phyloP scores from a whole-genome alignment of 208 protist species.

The Acanthamoeba polyphaga region DNA sequence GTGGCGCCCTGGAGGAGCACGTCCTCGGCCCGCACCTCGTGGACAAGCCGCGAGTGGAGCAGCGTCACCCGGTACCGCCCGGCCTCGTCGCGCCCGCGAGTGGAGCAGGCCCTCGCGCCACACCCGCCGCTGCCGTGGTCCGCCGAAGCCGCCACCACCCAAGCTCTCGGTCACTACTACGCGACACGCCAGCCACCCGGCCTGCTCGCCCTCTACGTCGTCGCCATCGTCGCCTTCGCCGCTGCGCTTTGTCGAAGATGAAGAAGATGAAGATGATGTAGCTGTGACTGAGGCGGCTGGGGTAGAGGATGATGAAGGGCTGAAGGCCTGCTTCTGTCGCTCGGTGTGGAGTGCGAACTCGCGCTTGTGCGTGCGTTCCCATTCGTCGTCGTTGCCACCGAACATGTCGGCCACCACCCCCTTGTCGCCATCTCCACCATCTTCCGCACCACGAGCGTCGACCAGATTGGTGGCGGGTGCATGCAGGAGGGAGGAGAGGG shows the following conservation, averaged over 20 bases:
- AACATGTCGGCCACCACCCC: neutral
- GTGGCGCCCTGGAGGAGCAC: conserved; percentile 49
- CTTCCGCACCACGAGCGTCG: neutral
- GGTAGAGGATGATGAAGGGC: neutral
- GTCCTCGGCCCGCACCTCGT: conserved; percentile 30
- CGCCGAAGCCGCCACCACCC: neutral
- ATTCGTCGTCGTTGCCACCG: neutral
- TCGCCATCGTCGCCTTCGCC: neutral
- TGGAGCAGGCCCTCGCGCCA: conserved; percentile 27
- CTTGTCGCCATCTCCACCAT: neutral
- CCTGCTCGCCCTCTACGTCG: neutral
- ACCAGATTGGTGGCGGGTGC: neutral
- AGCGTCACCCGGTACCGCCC: conserved; percentile 8
- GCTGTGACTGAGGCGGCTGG: neutral
- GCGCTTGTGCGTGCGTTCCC: conserved; percentile 3
- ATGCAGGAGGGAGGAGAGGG: neutral
- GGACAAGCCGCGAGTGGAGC: neutral
- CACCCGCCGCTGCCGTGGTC: neutral
- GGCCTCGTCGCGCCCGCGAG: neutral
- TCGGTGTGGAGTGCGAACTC: conserved; percentile 5
- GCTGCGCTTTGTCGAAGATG: neutral
- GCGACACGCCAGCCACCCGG: neutral
- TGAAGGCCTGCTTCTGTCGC: neutral
- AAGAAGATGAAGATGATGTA: neutral
- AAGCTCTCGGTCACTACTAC: neutral